phyloP scores from a whole-genome alignment of 768 basidiomycete genomes.

The Chalciporus pseudorubinellus region DNA sequence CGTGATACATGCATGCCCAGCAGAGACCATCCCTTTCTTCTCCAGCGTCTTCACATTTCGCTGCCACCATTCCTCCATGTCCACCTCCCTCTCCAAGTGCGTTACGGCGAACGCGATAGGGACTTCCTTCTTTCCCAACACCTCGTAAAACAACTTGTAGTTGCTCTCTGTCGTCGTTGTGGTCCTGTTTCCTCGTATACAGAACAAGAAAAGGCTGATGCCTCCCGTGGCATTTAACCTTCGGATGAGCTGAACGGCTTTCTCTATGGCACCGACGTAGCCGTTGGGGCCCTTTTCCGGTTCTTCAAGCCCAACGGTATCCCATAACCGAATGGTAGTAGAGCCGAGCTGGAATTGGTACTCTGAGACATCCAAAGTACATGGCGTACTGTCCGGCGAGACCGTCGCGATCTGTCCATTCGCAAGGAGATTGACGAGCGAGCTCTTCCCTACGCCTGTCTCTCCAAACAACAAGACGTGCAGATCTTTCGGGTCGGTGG shows the following conservation, averaged over 20 bases:
- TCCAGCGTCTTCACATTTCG: slow-evolving; percentile 22
- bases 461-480: slow-evolving; percentile 43
- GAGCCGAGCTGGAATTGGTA: slow-evolving; percentile 29
- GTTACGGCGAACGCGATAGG: slow-evolving; percentile 40
- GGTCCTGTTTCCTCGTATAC: slow-evolving; percentile 39
- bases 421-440: slow-evolving; percentile 29
- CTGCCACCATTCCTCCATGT: slow-evolving; percentile 36
- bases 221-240: slow-evolving; percentile 32
- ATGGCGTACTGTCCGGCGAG: slow-evolving; percentile 27
- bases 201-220: slow-evolving; percentile 40
- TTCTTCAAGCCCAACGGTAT: slow-evolving; percentile 35
- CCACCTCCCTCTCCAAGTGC: slow-evolving; percentile 34
- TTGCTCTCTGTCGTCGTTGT: slow-evolving; percentile 25
- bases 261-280: slow-evolving; percentile 28
- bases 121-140: slow-evolving; percentile 33
- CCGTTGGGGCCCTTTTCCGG: slow-evolving; percentile 18
- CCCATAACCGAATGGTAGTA: slow-evolving; percentile 28
- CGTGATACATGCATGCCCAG: slow-evolving; percentile 34
- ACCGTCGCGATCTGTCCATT: slow-evolving; percentile 23
- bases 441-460: slow-evolving; percentile 26
- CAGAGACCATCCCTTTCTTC: slow-evolving; percentile 18
- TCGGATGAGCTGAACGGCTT: slow-evolving; percentile 34
- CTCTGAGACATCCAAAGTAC: slow-evolving; percentile 31
- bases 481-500: slow-evolving; percentile 17
- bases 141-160: slow-evolving; percentile 24